Percentiles rank a stretch among this genome's conserved stretches.
Evolutionary conservation across 23 red algal genomes (phyloP).

Genomic region (Cyanidiococcus yangmingshanensis): DNA sequence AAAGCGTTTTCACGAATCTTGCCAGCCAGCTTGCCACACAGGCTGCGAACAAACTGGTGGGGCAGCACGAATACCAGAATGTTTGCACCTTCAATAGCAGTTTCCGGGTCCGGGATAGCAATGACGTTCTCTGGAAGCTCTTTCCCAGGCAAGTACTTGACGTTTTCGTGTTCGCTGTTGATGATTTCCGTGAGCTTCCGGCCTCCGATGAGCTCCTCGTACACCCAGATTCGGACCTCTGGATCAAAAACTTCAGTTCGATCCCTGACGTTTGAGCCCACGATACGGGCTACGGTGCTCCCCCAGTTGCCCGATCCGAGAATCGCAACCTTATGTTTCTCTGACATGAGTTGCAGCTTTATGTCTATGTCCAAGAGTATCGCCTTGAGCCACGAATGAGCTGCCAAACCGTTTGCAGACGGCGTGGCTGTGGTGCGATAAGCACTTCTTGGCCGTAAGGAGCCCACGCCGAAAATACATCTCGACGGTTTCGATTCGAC

Average conservation of each 20-base stretch:
- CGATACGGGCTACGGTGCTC: conserved; percentile 47
- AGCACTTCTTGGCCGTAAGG: too few species aligned
- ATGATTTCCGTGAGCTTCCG: conserved; percentile 74
- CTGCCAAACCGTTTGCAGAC: too few species aligned
- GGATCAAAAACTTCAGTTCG: conserved; percentile 36
- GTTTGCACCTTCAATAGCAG: conserved; percentile 36
- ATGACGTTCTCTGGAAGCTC: conserved; percentile 77
- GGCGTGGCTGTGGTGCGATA: too few species aligned
- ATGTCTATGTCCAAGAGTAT: too few species aligned
- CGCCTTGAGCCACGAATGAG: too few species aligned
- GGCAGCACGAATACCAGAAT: conserved; percentile 79
- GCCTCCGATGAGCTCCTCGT: conserved; percentile 61
- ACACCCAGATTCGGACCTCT: conserved; percentile 66
- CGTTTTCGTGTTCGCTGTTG: conserved; percentile 64
- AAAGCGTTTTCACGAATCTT: conserved; percentile 28
- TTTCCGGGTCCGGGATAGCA: conserved; percentile 49
- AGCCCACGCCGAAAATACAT: too few species aligned
- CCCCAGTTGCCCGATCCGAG: conserved; percentile 86
- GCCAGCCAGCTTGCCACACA: conserved; percentile 52
- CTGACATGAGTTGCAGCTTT: not conserved
- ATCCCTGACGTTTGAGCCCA: conserved; percentile 45
- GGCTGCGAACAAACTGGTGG: conserved; percentile 63
- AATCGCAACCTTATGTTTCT: conserved; percentile 41
- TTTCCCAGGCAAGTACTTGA: conserved; percentile 84
- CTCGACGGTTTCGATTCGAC: too few species aligned